Conservation (phyloP, 106 monocot species). For the Allium cepa region DNA sequence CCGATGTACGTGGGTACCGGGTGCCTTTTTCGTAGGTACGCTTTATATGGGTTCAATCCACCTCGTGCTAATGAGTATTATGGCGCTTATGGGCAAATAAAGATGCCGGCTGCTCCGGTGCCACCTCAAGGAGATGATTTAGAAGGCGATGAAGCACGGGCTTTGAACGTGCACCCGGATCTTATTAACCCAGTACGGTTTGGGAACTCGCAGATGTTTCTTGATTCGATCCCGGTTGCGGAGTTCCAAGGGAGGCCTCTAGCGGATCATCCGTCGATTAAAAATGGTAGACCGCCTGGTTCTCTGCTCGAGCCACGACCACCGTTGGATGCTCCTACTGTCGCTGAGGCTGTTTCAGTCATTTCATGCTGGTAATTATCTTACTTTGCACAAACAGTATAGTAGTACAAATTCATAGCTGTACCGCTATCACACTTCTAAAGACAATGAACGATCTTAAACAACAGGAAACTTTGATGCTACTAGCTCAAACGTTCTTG, state of each 20-base stretch:
- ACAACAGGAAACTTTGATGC: too few species aligned
- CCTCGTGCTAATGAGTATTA: conserved; percentile 22
- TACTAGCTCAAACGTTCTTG: too few species aligned
- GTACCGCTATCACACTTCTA: too few species aligned
- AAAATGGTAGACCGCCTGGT: conserved; percentile 72
- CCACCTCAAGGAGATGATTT: conserved; percentile 16
- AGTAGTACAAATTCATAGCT: too few species aligned
- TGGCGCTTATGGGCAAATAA: conserved; percentile 8
- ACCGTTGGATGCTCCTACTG: conserved; percentile 51
- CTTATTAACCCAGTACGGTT: conserved; percentile 48
- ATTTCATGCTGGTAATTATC: conserved; percentile 65
- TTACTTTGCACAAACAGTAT: too few species aligned
- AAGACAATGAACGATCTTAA: too few species aligned
- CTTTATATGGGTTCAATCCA: conserved; percentile 79
- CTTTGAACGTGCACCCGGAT: conserved; percentile 25
- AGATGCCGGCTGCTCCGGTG: conserved; percentile 30
- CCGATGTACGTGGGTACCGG: conserved; percentile 91
- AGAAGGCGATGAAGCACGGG: too few species aligned
- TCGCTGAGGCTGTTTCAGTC: conserved; percentile 82
- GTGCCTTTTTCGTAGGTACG: conserved; percentile 66
- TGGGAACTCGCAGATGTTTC: conserved; percentile 52
- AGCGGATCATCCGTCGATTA: conserved; percentile 67
- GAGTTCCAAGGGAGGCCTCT: conserved; percentile 84
- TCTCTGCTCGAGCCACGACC: conserved; percentile 38
- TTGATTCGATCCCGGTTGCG: conserved; percentile 62